Evolutionary conservation across 2,329 filamentous ascomycete species (phyloP), one percentile per base, ranked within the genome.

Genomic region (Cladophialophora bantiana): DNA sequence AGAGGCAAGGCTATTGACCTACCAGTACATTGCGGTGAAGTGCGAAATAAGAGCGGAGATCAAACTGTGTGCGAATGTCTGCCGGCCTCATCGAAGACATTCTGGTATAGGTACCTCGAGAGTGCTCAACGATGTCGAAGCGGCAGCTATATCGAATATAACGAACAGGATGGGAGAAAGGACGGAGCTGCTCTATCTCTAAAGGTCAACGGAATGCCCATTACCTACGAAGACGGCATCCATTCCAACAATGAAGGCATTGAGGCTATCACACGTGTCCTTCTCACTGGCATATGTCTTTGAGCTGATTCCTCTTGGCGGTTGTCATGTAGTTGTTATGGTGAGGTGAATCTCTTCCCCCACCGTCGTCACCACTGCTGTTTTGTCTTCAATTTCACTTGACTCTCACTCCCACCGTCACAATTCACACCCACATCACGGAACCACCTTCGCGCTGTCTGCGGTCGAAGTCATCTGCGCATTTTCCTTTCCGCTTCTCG

Each of bases 1-100:
- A 66, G 52, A 45, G 63, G 20, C 69, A 69, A 60, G 69, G 69
- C 6, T 72, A 71, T 50, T 72, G 62, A 71, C 32, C 26, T 48
- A 10, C 9, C 3, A 3, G 4, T 26, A 20, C 10, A 12, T 26
- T 18, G 45, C 13, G 35, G 20, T 26, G 9, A 36, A 52, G 36
- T 18, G 20, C 2, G 20, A 12, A 7, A 15, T n/a, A 18, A 20
- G 4, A 20, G 7, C 4, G 2, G 1, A 45, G n/a, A 45, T 26
- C 42, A 26, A 3, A 26, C 45, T 26, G 45, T n/a, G 18, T 26
- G 26, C 26, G 26, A 26, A 26, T 26, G 26, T 3, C 26, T 26
- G 26, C 2, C 45, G 2, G 5, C 18, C 15, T 50, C 18, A 26
- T 50, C 9, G 6, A 50, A 50, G 45, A 26, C 45, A 9, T 12